phyloP scores from a whole-genome alignment of 225 moss, liverwort and hornwort species.

The Polytrichum commune region DNA sequence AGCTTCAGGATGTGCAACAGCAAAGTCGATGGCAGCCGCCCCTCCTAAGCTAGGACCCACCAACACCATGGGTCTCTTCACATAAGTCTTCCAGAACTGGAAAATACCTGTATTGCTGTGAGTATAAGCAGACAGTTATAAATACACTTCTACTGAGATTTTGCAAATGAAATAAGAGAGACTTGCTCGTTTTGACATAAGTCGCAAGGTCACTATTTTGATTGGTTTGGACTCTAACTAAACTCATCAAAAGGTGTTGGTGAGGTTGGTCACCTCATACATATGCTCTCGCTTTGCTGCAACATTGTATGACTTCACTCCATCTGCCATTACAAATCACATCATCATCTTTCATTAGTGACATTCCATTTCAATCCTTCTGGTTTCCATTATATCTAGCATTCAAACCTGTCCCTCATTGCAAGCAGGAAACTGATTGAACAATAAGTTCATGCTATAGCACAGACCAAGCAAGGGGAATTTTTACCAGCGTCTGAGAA shows the following conservation, averaged over 20 bases:
- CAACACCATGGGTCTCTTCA: slow-evolving; percentile 79
- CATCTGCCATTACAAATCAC: slow-evolving; percentile 40
- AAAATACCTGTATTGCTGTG: background rate
- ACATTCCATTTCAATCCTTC: too few relatives aligned
- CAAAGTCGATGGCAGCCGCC: slow-evolving; percentile 81
- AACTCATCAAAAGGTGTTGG: background rate
- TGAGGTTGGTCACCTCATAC: slow-evolving; percentile 55
- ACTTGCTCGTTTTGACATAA: too few relatives aligned
- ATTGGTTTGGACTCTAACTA: too few relatives aligned
- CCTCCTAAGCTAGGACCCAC: slow-evolving; percentile 97
- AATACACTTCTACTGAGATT: too few relatives aligned
- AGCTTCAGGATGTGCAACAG: slow-evolving; percentile 65
- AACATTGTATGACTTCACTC: slow-evolving; percentile 80
- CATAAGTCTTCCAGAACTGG: slow-evolving; percentile 86
- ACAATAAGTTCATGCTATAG: background rate
- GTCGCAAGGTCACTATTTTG: too few relatives aligned
- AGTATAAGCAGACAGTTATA: background rate
- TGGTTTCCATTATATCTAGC: too few relatives aligned
- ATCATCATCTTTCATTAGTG: too few relatives aligned
- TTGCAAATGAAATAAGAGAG: too few relatives aligned
- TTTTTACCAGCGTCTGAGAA: slow-evolving; percentile 72
- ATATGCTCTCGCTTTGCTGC: slow-evolving; percentile 95
- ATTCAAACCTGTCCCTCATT: too few relatives aligned
- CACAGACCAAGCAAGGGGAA: background rate
- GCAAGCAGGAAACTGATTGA: too few relatives aligned